Base-by-base conservation (phyloP, 345 rosid species). In the Iberis pinnata region DNA sequence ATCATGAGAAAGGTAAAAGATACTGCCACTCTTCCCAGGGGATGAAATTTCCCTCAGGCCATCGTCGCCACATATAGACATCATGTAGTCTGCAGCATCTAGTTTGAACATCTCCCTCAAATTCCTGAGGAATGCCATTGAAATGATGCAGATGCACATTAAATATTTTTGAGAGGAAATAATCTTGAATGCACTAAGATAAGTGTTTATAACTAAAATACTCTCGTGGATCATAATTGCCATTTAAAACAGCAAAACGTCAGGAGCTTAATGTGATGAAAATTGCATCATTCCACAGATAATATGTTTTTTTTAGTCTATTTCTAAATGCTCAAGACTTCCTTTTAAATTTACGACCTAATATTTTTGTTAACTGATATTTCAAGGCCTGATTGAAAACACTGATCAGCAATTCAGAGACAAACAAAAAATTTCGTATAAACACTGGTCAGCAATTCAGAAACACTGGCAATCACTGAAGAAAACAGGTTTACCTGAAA, bases 61-160 rank as follows among this genome's bases (percentile, higher is more conserved):
- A 69, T 92, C 89, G 70, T 83, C 89, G 11, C 96, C 96, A 69
- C 98, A 92, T 46, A 90, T 87, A 65, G 98, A 92, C 98, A 92
- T 92, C 98, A 92, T 87, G 80, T 82, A 92, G 63, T 92, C 98
- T 6, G 98, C 98, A 49, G 96, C 93, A 81, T 92, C 96, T 66
- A 92, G 71, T 72, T 81, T 83, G 80, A 92, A 92, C 96, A 92
- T 75, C 79, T 92, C 95, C 70, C 98, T 84, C 65, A 92, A 64
- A 75, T 87, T 87, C 89, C 98, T 92, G 70, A 64, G 64, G 15
- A 43, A 66, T 29, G 38, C 56, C 60, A 49, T 35, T 50, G 33
- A n/a, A 33, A 41, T n/a, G n/a, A 18, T 24, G n/a, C n/a, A n/a
- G 14, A 57, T 18, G 25, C 15, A 65, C 8, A 43, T 22, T 50